A percentile compares a stretch with the other conserved stretches of the same genome.
Conservation (phyloP, 164 flowering plant genomes). For the Umbilicus rupestris region DNA sequence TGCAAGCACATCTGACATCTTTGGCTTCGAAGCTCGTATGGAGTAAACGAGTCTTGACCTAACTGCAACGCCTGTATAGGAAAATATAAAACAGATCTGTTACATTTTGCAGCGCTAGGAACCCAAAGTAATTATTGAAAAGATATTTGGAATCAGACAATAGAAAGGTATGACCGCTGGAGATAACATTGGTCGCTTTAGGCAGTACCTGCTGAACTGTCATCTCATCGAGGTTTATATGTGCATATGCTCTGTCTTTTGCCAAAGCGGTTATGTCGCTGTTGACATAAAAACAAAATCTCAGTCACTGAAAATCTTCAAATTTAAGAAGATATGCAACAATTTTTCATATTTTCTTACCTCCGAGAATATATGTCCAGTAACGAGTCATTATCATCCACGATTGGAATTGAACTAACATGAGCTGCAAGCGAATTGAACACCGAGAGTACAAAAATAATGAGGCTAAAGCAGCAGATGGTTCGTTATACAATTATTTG, state of each 20-base stretch:
- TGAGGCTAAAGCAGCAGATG: not conserved
- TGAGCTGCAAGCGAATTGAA: constrained; percentile 35
- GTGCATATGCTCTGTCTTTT: constrained; percentile 51
- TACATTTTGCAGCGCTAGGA: not conserved
- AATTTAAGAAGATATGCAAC: not conserved
- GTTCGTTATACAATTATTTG: not conserved
- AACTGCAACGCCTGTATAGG: constrained; percentile 39
- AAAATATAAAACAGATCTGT: not conserved
- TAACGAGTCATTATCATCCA: constrained; percentile 78
- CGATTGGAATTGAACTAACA: constrained; percentile 90
- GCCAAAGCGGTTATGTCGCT: constrained; percentile 71
- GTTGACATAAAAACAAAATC: constrained; percentile 15
- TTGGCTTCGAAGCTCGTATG: constrained; percentile 25
- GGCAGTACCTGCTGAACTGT: constrained; percentile 48
- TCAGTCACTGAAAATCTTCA: not conserved
- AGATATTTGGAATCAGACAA: not conserved
- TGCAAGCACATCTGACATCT: constrained; percentile 51
- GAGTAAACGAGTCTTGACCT: constrained; percentile 31
- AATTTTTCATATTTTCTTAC: constrained; percentile 20
- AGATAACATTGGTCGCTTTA: not conserved
- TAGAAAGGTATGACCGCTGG: not conserved
- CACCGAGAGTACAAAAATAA: not conserved
- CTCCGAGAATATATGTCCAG: constrained; percentile 82
- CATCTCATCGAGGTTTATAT: constrained; percentile 49
- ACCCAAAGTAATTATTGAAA: not conserved